phyloP scores from a whole-genome alignment of 352 stramenopile genomes.

The Phytophthora meadii region DNA sequence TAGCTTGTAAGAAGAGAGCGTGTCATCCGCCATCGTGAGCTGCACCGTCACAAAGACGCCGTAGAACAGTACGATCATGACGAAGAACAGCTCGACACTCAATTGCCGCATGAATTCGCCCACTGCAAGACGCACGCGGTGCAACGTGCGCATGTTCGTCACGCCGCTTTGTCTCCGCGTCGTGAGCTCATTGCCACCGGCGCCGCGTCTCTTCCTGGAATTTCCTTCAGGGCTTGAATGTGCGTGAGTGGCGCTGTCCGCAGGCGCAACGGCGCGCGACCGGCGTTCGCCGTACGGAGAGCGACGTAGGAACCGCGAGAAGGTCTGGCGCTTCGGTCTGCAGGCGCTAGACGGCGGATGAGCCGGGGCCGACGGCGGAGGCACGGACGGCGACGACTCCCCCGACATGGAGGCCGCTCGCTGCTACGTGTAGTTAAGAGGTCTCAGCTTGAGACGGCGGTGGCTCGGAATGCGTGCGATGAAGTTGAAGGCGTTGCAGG shows the following conservation, averaged over 20 bases:
- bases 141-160: slow-evolving; percentile 36
- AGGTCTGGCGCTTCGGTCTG: slow-evolving; percentile 65
- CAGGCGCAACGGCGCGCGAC: slow-evolving; percentile 65
- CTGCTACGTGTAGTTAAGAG: slow-evolving; percentile 6
- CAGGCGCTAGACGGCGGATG: slow-evolving; percentile 37
- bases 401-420: slow-evolving; percentile 28
- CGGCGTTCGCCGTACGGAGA: slow-evolving; percentile 70
- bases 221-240: slow-evolving; percentile 7
- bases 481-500: slow-evolving; percentile 20
- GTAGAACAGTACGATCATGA: slow-evolving; percentile 88
- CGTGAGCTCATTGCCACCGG: slow-evolving; percentile 47
- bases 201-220: slow-evolving; percentile 41
- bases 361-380: slow-evolving; percentile 22
- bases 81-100: slow-evolving; percentile 89
- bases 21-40: slow-evolving; percentile 73
- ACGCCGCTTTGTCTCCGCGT: slow-evolving; percentile 41
- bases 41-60: slow-evolving; percentile 86
- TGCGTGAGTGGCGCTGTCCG: slow-evolving; percentile 37
- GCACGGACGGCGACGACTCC: slow-evolving; percentile 34
- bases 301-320: slow-evolving; percentile 65
- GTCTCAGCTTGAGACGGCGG: slow-evolving; percentile 25
- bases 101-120: slow-evolving; percentile 87
- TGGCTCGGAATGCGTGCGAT: slow-evolving; percentile 7
- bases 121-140: slow-evolving; percentile 60
- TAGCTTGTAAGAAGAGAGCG: slow-evolving; percentile 63